Evolutionary conservation across 108 stramenopile species (phyloP).

Genomic region (Cyclotella sp.): DNA sequence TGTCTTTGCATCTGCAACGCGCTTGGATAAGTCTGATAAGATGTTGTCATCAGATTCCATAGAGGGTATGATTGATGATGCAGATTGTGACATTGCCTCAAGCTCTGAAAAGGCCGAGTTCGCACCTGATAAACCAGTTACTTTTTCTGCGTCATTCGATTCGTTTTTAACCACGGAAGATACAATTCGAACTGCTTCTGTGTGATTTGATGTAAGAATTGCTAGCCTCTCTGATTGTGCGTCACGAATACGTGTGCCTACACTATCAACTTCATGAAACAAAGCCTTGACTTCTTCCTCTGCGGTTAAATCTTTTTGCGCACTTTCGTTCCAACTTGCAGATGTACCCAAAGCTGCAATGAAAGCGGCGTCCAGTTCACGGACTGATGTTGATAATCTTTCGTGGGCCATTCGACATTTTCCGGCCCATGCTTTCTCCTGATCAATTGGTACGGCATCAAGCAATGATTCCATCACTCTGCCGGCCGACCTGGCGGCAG

Average conservation of each 20-base stretch:
- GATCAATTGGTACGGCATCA: slow-evolving; percentile 88
- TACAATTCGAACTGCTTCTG: slow-evolving; percentile 70
- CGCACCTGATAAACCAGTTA: slow-evolving; percentile 26
- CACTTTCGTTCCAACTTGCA: slow-evolving; percentile 66
- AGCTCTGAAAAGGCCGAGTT: slow-evolving; percentile 77
- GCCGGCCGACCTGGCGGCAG: slow-evolving; percentile 77
- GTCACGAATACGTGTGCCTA: slow-evolving; percentile 57
- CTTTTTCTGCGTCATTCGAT: slow-evolving; percentile 5
- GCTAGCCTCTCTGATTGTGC: slow-evolving; percentile 69
- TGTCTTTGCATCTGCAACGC: slow-evolving; percentile 78
- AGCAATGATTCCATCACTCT: slow-evolving; percentile 80
- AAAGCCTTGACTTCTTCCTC: slow-evolving; percentile 70
- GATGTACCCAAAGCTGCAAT: slow-evolving; percentile 58
- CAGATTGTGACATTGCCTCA: slow-evolving; percentile 70
- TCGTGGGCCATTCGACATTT: slow-evolving; percentile 80
- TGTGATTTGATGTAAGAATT: slow-evolving; percentile 66
- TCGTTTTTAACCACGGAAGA: slow-evolving; percentile 57
- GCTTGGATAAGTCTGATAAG: slow-evolving; percentile 64
- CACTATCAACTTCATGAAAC: slow-evolving; percentile 62
- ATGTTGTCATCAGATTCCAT: slow-evolving; percentile 72
- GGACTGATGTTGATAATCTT: slow-evolving; percentile 61
- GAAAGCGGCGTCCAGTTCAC: slow-evolving; percentile 71
- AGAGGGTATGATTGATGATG: slow-evolving; percentile 64
- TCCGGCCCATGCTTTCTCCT: slow-evolving; percentile 75
- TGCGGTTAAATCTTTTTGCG: slow-evolving; percentile 60